These are phyloP conservation scores for Kodamaea kaohsiungensis DNA, from an alignment of 805 yeast species.

Conservation along the genomic window DNA sequence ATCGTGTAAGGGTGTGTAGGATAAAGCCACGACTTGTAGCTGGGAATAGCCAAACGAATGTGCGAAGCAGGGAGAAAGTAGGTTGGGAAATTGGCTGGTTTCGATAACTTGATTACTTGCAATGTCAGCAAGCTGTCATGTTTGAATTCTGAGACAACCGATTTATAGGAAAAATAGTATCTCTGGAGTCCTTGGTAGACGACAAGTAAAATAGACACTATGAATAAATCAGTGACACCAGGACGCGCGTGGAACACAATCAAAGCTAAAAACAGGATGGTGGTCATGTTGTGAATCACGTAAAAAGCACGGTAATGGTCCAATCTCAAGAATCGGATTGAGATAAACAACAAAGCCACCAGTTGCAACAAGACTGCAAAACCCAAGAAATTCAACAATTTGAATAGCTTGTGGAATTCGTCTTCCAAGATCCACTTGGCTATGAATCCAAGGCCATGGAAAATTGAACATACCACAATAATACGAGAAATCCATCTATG, in stretches of 20 bases:
- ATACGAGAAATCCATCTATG: slow-evolving; percentile 76
- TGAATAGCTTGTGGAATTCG: slow-evolving; percentile 32
- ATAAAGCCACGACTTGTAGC: slow-evolving; percentile 33
- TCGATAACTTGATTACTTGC: slow-evolving; percentile 20
- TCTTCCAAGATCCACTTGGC: slow-evolving; percentile 48
- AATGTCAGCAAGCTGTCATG: slow-evolving; percentile 18
- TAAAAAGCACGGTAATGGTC: slow-evolving; percentile 55
- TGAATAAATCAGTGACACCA: slow-evolving; percentile 46
- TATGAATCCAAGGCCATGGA: slow-evolving; percentile 57
- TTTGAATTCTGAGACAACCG: slow-evolving; percentile 14
- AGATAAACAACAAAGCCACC: slow-evolving; percentile 41
- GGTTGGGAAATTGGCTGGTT: slow-evolving; percentile 21
- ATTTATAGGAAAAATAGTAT: slow-evolving; percentile 17
- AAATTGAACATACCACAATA: slow-evolving; percentile 42
- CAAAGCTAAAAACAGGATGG: slow-evolving; percentile 45
- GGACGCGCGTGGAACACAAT: slow-evolving; percentile 71
- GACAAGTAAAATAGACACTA: slow-evolving; percentile 25
- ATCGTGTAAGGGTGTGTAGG: slow-evolving; percentile 71
- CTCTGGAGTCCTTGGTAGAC: slow-evolving; percentile 39
- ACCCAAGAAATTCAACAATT: slow-evolving; percentile 53
- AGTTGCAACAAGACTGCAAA: slow-evolving; percentile 40
- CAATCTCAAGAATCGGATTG: slow-evolving; percentile 52
- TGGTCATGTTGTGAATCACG: slow-evolving; percentile 53
- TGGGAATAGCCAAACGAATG: slow-evolving; percentile 20
- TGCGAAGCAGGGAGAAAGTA: slow-evolving; percentile 58